These are phyloP conservation scores for Podila clonocystis DNA, from an alignment of 192 early-diverging fungal species.

Conservation along the genomic window DNA sequence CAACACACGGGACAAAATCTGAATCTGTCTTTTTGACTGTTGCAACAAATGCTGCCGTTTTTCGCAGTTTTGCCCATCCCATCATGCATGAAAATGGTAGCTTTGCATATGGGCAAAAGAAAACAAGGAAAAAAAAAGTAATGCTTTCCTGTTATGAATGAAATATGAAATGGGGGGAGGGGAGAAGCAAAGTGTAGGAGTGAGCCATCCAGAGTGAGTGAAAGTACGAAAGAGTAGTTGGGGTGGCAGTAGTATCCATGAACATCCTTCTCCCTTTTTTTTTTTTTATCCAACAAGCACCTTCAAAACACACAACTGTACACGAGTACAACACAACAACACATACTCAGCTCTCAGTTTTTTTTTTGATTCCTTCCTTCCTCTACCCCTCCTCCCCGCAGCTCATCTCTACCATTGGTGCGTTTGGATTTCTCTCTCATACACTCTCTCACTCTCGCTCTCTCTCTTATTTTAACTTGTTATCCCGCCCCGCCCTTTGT, in stretches of 20 bases:
- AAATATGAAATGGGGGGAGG: no score
- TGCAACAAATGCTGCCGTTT: neutral
- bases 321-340: neutral
- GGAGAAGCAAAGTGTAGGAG: no score
- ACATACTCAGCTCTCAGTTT: no score
- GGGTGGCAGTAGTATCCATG: no score
- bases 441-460: neutral
- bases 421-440: neutral
- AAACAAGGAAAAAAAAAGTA: neutral
- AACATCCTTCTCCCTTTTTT: no score
- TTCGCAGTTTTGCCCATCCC: neutral
- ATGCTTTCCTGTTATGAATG: no score
- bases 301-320: neutral
- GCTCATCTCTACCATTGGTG: constrained; percentile 10
- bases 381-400: neutral
- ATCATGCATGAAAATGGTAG: neutral
- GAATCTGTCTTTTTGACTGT: neutral
- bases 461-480: neutral
- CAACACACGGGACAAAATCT: neutral
- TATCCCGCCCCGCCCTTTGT: neutral
- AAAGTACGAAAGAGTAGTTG: no score
- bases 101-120: neutral
- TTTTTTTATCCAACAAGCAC: no score
- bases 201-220: no score
- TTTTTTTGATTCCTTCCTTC: neutral